A percentile compares a stretch with the other conserved stretches of the same genome.
Conservation (phyloP, 345 rosid species). For the Reutealis trisperma region DNA sequence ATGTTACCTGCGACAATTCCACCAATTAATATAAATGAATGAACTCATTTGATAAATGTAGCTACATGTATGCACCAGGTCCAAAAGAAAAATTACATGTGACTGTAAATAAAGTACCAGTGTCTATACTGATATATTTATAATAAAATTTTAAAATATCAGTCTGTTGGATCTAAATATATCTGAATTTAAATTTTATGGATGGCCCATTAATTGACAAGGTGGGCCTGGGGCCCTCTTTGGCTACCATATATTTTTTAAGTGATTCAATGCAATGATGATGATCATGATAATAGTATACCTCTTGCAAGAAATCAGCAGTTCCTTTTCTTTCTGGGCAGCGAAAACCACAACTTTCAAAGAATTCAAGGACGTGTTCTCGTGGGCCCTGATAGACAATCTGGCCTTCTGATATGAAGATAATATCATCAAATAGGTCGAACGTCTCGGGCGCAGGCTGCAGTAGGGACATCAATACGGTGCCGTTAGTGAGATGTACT, state of each 20-base stretch:
- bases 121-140: too few species aligned
- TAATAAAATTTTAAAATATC: too few species aligned
- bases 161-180: too few species aligned
- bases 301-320: conserved; percentile 96
- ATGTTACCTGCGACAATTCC: conserved; percentile 58
- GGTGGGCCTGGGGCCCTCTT: too few species aligned
- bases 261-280: too few species aligned
- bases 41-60: too few species aligned
- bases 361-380: conserved; percentile 57
- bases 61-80: too few species aligned
- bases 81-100: too few species aligned
- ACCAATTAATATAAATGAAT: background rate
- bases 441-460: conserved; percentile 96
- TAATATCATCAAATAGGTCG: conserved; percentile 81
- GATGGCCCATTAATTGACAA: too few species aligned
- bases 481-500: conserved; percentile 69
- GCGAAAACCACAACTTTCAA: conserved; percentile 65
- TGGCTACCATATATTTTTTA: too few species aligned
- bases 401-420: conserved; percentile 76
- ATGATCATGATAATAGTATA: conserved; percentile 7
- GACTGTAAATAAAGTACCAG: too few species aligned
- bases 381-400: conserved; percentile 93
- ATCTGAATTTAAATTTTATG: too few species aligned
- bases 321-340: conserved; percentile 89
- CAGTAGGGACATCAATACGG: conserved; percentile 74